Evolutionary conservation across 768 basidiomycete genomes (phyloP).

Genomic region (Coprinopsis cinerea): DNA sequence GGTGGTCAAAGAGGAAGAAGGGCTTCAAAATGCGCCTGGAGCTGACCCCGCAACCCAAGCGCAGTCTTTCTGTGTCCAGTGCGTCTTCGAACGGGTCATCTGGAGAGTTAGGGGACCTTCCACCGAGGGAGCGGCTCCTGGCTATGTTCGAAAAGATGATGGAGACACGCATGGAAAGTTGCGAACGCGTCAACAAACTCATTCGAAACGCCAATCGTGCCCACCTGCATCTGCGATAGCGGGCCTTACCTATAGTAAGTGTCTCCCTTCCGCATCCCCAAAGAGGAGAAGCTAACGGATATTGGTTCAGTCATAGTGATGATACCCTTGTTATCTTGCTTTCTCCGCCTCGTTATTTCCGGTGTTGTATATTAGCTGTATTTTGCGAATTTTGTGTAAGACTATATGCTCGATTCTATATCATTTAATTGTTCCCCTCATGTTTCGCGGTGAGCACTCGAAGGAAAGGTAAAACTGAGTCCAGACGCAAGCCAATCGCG

Average conservation of each 20-base stretch:
- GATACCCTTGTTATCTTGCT: too few species aligned
- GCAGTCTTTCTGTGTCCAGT: slow-evolving; percentile 15
- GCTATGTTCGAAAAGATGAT: slow-evolving; percentile 68
- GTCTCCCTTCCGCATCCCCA: background rate
- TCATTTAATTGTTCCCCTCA: too few species aligned
- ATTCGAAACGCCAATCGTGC: slow-evolving; percentile 40
- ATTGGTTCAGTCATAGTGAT: too few species aligned
- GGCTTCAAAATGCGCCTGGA: slow-evolving; percentile 45
- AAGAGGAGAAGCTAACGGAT: background rate
- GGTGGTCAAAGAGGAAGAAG: slow-evolving; percentile 56
- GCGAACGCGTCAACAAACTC: slow-evolving; percentile 56
- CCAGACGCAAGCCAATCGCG: too few species aligned
- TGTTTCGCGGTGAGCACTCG: too few species aligned
- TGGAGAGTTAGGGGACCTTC: slow-evolving; percentile 12
- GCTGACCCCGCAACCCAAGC: slow-evolving; percentile 19
- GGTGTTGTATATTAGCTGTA: too few species aligned
- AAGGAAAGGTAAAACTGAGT: too few species aligned
- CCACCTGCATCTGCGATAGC: slow-evolving; percentile 21
- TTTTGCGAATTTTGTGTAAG: too few species aligned
- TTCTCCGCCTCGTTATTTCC: too few species aligned
- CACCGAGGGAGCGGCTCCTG: slow-evolving; percentile 44
- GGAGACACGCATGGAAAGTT: slow-evolving; percentile 72
- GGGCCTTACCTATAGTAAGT: background rate
- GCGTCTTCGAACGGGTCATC: slow-evolving; percentile 13
- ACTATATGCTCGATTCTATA: too few species aligned